Conservation (phyloP, 2,329 filamentous ascomycete genomes). For the Aspergillus sp. region DNA sequence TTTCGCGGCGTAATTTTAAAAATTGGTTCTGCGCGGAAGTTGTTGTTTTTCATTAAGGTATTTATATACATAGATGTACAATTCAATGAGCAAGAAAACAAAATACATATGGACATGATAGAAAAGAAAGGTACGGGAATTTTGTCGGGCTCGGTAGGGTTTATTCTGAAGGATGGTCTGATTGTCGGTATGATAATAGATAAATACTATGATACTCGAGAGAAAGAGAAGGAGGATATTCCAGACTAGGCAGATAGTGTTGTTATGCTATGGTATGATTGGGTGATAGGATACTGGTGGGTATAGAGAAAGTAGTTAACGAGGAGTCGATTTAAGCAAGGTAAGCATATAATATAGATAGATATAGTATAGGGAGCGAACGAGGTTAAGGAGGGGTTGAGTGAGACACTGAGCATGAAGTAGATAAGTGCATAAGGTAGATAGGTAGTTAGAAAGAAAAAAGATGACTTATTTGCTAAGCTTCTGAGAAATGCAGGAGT, state of each 20-base stretch:
- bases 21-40: too few relatives aligned
- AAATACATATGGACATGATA: too few relatives aligned
- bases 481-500: constrained; percentile 1
- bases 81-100: too few relatives aligned
- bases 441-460: background rate
- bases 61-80: too few relatives aligned
- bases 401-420: background rate
- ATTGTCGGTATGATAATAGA: too few relatives aligned
- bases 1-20: too few relatives aligned
- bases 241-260: background rate
- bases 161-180: too few relatives aligned
- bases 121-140: too few relatives aligned
- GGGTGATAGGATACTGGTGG: background rate
- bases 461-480: constrained; percentile 1
- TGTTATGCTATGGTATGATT: background rate
- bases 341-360: background rate
- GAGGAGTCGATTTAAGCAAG: background rate
- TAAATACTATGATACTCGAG: too few relatives aligned
- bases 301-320: background rate
- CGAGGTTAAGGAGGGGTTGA: background rate
- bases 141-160: too few relatives aligned
- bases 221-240: background rate
- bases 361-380: background rate
- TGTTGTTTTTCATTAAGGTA: too few relatives aligned
- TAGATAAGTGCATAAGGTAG: background rate